These are phyloP conservation scores for Solanum sejunctum DNA, from an alignment of 257 asterid species.

Conservation along the genomic window DNA sequence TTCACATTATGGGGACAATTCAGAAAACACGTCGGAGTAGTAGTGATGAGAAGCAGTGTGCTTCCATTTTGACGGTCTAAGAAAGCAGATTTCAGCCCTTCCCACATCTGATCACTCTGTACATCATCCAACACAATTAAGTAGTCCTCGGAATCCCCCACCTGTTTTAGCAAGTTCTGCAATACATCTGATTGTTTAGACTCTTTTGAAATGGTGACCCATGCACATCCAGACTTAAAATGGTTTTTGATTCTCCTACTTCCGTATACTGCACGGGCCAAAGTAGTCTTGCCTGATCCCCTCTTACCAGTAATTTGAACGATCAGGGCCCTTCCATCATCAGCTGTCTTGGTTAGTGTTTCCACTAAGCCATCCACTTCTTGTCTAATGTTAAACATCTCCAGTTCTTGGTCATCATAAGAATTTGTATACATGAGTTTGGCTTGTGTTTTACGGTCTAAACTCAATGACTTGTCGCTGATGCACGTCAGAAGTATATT, in stretches of 20 bases:
- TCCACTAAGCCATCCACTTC: background rate
- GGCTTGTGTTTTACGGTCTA: background rate
- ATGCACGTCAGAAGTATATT: background rate
- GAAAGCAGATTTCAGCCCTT: conserved; percentile 2
- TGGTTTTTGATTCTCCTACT: background rate
- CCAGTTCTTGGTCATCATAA: conserved; percentile 2
- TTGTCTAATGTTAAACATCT: background rate
- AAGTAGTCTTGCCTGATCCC: conserved; percentile 30
- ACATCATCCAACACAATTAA: conserved; percentile 21
- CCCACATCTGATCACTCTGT: background rate
- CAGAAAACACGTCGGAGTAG: background rate
- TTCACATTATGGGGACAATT: background rate
- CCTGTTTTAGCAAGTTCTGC: conserved; percentile 12
- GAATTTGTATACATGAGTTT: conserved; percentile 1
- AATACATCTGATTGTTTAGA: background rate
- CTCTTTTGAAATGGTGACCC: conserved; percentile 9
- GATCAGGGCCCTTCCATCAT: background rate
- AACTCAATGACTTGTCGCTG: background rate
- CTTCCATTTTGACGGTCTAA: background rate
- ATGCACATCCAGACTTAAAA: conserved; percentile 5
- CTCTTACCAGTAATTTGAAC: conserved; percentile 13
- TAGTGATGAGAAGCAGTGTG: conserved; percentile 11
- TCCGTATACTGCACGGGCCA: conserved; percentile 15
- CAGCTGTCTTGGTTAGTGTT: background rate
- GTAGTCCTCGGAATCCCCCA: conserved; percentile 1